Base-by-base conservation (phyloP, 305 asterid species). In the Ruellia speciosa region DNA sequence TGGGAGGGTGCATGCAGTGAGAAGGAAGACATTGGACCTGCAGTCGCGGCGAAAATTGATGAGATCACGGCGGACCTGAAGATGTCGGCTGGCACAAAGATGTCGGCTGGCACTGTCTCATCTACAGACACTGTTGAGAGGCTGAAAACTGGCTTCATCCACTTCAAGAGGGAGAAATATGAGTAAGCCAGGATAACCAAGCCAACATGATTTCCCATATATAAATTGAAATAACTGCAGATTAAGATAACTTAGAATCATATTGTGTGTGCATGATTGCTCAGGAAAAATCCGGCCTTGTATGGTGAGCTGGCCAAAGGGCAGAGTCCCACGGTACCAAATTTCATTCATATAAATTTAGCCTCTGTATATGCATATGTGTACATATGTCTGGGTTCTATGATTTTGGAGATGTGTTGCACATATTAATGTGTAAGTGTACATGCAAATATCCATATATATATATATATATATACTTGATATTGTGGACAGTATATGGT, bases 291-390 rank as follows among this genome's bases (percentile, higher is more conserved):
- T 40, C 95, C 96, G 59, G 84, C 72, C 40, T 65, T 86, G 72
- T 82, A 67, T 20, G 75, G 69, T 5, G 94, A 92, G 64, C 94
- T 92, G 57, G 75, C 95, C 62, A 82, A 77, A 68, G 99, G 99
- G 66, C 96, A 92, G 81, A 79, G 90, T 64, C 96, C 99, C 56
- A 78, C 74, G 94, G 98, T 90, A 81, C 67, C 39, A 7, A 7
- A 52, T 11, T 56, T 13, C 45, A 40, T 11, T 3, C 14, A 40
- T 11, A 40, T 11, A 40, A 5, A 40, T 11, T 3, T 5, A 40
- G n/a, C n/a, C 31, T 24, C 15, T 39, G 45, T 39, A 0, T 37
- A 7, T 37, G 4, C 45, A 8, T 39, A 9, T 9, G 13, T 14
- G 49, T 14, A 14, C 13, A 14, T 43, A 13, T 0, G 49, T 43